phyloP scores from a whole-genome alignment of 139 green algal species.

The Asterochloris sp. region DNA sequence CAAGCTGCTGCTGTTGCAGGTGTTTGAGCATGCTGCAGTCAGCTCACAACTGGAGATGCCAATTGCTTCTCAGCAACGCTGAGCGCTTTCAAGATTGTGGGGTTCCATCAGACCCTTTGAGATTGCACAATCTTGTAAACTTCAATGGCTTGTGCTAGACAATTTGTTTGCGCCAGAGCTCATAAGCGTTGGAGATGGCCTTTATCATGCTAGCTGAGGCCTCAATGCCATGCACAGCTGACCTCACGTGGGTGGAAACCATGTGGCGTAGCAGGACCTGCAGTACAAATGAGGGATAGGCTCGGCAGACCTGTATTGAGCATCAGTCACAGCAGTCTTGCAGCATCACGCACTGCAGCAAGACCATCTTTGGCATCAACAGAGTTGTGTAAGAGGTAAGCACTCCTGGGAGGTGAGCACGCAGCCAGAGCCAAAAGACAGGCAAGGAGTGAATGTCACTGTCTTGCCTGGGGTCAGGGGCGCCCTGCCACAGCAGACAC shows the following conservation, averaged over 20 bases:
- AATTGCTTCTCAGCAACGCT: no score
- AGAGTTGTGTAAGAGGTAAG: neutral
- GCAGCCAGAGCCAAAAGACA: neutral
- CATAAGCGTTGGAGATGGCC: slow-evolving; percentile 9
- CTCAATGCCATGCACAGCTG: neutral
- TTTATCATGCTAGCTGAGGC: slow-evolving; percentile 11
- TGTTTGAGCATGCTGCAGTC: no score
- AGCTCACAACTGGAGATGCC: no score
- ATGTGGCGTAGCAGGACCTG: slow-evolving; percentile 14
- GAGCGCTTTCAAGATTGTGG: no score
- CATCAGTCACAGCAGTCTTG: neutral
- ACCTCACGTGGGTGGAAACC: slow-evolving; percentile 13
- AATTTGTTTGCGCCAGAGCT: neutral
- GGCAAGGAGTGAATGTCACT: neutral
- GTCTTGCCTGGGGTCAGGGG: neutral
- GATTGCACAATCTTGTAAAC: no score
- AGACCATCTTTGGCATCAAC: neutral
- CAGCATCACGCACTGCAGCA: neutral
- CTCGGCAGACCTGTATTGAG: neutral
- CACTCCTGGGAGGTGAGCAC: neutral
- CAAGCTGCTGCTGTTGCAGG: no score
- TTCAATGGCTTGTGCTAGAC: no score
- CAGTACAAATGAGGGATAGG: neutral
- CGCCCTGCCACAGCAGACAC: neutral
- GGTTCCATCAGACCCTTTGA: no score